Evolutionary conservation across 331 rosid genomes (phyloP).

Genomic region (Dryas integrifolia): DNA sequence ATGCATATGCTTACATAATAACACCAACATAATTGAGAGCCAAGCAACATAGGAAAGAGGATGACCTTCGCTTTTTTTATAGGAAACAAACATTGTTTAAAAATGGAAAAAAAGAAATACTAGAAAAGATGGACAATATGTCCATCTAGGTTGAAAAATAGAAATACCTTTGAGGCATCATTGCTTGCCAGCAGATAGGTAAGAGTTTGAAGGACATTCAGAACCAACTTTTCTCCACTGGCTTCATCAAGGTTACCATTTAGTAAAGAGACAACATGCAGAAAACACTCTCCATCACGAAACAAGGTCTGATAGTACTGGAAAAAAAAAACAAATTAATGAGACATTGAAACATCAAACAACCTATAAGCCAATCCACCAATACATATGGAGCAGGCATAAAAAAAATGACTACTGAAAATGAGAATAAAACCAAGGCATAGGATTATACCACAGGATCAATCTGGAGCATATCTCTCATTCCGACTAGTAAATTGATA

Average conservation of each 20-base stretch:
- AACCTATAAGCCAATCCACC: constrained; percentile 26
- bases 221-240: constrained; percentile 68
- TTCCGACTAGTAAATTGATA: constrained; percentile 77
- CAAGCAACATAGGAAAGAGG: constrained; percentile 1
- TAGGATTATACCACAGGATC: constrained; percentile 58
- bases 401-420: not conserved
- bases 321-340: constrained; percentile 23
- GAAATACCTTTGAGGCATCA: constrained; percentile 74
- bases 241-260: constrained; percentile 68
- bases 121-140: not conserved
- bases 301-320: constrained; percentile 94
- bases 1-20: not conserved
- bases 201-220: constrained; percentile 89
- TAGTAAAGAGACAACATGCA: constrained; percentile 90
- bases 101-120: not conserved
- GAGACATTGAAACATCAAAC: constrained; percentile 28
- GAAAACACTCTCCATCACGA: constrained; percentile 95
- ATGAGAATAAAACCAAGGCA: constrained; percentile 22
- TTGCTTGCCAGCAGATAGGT: constrained; percentile 79
- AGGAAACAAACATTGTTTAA: constrained; percentile 4
- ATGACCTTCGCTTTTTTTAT: constrained; percentile 16
- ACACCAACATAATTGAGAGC: not conserved
- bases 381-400: too few relatives aligned
- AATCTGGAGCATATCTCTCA: constrained; percentile 65
- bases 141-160: not conserved